A percentile compares a stretch with the other conserved stretches of the same genome.
These are phyloP conservation scores for Phytophthora fragariaefolia DNA, from an alignment of 352 stramenopile species.

Conservation along the genomic window DNA sequence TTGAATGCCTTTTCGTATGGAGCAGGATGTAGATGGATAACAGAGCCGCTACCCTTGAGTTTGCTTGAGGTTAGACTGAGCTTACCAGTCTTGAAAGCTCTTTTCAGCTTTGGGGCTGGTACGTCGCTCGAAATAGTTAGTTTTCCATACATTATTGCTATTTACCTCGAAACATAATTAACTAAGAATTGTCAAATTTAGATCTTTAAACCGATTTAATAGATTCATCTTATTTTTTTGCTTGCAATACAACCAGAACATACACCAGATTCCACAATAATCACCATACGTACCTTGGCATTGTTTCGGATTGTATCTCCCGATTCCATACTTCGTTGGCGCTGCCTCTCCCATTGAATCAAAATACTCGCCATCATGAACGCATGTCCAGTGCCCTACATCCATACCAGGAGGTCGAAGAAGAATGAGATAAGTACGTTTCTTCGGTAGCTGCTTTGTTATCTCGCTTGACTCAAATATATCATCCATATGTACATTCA, in stretches of 20 bases:
- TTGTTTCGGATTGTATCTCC: conserved; percentile 14
- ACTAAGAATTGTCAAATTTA: conserved; percentile 22
- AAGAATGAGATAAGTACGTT: neutral
- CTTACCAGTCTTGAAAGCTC: neutral
- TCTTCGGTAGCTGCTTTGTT: neutral
- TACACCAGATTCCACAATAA: conserved; percentile 17
- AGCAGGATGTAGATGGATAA: neutral
- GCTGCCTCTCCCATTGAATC: conserved; percentile 17
- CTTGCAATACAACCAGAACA: conserved; percentile 15
- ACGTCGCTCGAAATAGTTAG: neutral
- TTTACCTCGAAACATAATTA: conserved; percentile 19
- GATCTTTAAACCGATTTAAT: conserved; percentile 15
- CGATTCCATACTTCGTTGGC: neutral
- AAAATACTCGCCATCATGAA: conserved; percentile 15
- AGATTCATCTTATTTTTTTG: conserved; percentile 20
- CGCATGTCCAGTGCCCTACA: conserved; percentile 13
- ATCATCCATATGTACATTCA: neutral
- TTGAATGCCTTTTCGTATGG: neutral
- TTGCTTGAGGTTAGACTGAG: neutral
- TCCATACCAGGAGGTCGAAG: neutral
- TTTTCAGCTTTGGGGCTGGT: neutral
- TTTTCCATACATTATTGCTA: conserved; percentile 16
- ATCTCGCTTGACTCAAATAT: conserved; percentile 4
- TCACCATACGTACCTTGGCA: conserved; percentile 15
- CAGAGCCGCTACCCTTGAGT: neutral